Evolutionary conservation across 2,329 filamentous ascomycete species (phyloP), one percentile per base, ranked within the genome.

Genomic region (Huntiella omanensis): DNA sequence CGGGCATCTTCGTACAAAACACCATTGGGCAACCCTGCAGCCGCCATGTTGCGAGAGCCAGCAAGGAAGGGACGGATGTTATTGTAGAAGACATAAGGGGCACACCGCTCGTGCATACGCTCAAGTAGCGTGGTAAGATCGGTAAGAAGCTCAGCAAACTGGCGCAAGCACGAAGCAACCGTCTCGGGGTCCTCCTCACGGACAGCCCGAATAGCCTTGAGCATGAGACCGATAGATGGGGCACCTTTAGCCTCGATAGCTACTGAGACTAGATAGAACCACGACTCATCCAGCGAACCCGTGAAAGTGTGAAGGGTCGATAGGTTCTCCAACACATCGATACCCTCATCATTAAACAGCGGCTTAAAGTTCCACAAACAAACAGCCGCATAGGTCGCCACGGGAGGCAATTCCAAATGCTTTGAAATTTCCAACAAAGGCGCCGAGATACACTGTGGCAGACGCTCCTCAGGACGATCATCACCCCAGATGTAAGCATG

Each of bases 291-390:
- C 47, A 93, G 68, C 5, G 86, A 87, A 43, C 91, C 91, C 12
- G 91, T 96, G 58, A 95, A 92, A 12, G 91, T 95, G 56, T 78
- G 76, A 50, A 96, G 69, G 2, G 84, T 91, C 36, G 84, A 78
- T 47, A 98, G 71, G 55, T 98, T 96, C 57, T 91, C 80, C 40
- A 96, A 70, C 52, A 77, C 76, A 57, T 92, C 84, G 48, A 91
- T 75, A 33, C 74, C 72, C 60, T 95, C 87, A 51, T 84, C 75
- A 50, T 77, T 65, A 58, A 96, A 95, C 46, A 96, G 72, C 0
- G 87, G 84, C 62, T 87, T 88, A 69, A 86, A 96, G 64, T 98
- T 98, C 91, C 91, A 98, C 19, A 98, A 70, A 53, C 84, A 88
- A 3, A 95, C 69, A 5, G 81, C 84, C 5, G 91, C 85, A 59